Evolutionary conservation across 108 stramenopile genomes (phyloP), one percentile per base, ranked within the genome.

Genomic region (Cylindrotheca fusiformis): DNA sequence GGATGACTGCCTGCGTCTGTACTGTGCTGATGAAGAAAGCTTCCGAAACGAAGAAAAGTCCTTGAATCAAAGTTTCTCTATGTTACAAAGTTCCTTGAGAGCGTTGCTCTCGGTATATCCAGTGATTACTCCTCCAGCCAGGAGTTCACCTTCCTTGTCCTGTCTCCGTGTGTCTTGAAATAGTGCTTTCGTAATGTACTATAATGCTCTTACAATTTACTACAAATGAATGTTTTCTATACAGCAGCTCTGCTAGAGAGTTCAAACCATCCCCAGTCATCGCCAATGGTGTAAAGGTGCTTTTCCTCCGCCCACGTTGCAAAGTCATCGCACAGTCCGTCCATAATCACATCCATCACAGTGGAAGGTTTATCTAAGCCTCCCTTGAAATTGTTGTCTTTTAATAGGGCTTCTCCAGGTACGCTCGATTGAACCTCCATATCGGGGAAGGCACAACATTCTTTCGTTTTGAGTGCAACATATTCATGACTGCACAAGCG

Each of bases 181-280:
- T n/a, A n/a, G n/a, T n/a, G n/a, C n/a, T n/a, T n/a, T n/a, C n/a
- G n/a, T n/a, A n/a, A n/a, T n/a, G n/a, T n/a, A n/a, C n/a, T n/a
- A n/a, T n/a, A n/a, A n/a, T n/a, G n/a, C n/a, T n/a, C n/a, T n/a
- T n/a, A n/a, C n/a, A n/a, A n/a, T n/a, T n/a, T n/a, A n/a, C n/a
- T n/a, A n/a, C n/a, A n/a, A n/a, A n/a, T n/a, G n/a, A n/a, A n/a
- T n/a, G n/a, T n/a, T n/a, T n/a, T n/a, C n/a, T n/a, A n/a, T n/a
- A 41, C 36, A 10, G 36, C 36, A 10, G 78, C 78, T 30, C 52
- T 63, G 32, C 68, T 68, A 22, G 74, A 63, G n/a, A 81, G 36
- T 70, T 87, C 85, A 60, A 83, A 83, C 89, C 89, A 90, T 6
- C 82, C 84, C 58, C 58, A 87, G 59, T 90, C 89, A 58, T 86